Base-by-base conservation (phyloP, 78 protist species). In the Creolimax fragrantissima region DNA sequence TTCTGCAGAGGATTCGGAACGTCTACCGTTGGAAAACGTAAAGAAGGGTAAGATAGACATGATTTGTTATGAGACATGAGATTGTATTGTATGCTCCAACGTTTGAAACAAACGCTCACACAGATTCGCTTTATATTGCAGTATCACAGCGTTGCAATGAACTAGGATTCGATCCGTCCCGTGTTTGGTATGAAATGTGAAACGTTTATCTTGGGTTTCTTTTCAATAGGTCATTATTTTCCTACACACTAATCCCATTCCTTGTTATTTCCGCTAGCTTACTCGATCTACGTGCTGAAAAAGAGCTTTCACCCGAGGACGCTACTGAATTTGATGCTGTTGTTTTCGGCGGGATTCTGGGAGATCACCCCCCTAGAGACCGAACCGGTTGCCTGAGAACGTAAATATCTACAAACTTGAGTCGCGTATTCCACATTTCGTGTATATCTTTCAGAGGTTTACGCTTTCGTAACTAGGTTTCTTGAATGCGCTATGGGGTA, bases 311-410 rank as follows among this genome's bases (percentile, higher is more conserved):
- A 5, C 92, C 92, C 24, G 92, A 44, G 41, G 92, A 90, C 2
- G 6, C 35, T 6, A 45, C 24, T 17, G 35, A 90, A 45, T 90
- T 90, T n/a, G 92, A 90, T 90, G 83, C 83, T 17, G 92, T 90
- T 4, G 41, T 90, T 5, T 90, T 90, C 32, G 92, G 92, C 41
- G 92, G 92, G 17, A 90, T 90, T 66, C 89, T 90, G 39, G 92
- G 92, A 6, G 92, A 90, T 36, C 83, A 90, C 66, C 92, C 92
- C 24, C 92, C 92, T 2, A 41, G 84, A 5, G 92, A 90, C 85
- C 84, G 84, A 42, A 90, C 83, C 42, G 92, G 83, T 4, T 5
- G n/a, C 47, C 35, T 90, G 84, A 44, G 92, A 36, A 83, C 47
- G 92, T 90, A 45, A 5, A 74, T 88, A 32, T 6, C 66, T 7